Evolutionary conservation across 1,284 basidiomycete genomes (phyloP).

Genomic region (Sporisorium exsertum): DNA sequence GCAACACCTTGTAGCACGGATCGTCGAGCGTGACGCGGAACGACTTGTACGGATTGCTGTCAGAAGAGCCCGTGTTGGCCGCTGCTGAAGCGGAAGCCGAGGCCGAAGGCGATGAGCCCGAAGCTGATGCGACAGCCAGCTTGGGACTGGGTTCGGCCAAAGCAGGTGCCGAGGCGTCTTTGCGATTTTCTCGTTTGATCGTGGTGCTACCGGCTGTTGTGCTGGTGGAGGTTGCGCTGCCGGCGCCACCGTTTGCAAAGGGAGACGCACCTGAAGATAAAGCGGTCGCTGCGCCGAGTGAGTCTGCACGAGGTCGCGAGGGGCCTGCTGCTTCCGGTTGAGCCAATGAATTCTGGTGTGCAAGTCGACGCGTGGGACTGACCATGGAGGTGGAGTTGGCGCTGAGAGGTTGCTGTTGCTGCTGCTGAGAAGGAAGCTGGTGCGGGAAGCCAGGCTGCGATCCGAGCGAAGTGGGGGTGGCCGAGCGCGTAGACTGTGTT

Average conservation of each 20-base stretch:
- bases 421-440: conserved; percentile 14
- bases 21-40: conserved; percentile 81
- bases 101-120: conserved; percentile 9
- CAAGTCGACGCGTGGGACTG: conserved; percentile 47
- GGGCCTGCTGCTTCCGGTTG: conserved; percentile 25
- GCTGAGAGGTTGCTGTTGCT: conserved; percentile 17
- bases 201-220: conserved; percentile 5
- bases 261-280: conserved; percentile 13
- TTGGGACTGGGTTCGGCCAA: conserved; percentile 16
- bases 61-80: conserved; percentile 23
- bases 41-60: conserved; percentile 70
- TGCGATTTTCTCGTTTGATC: conserved; percentile 25
- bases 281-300: conserved; percentile 16
- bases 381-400: conserved; percentile 30
- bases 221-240: background rate
- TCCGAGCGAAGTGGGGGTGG: conserved; percentile 34
- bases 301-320: conserved; percentile 34
- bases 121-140: conserved; percentile 2
- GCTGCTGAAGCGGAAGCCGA: conserved; percentile 8
- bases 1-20: conserved; percentile 96
- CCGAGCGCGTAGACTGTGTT: conserved; percentile 35
- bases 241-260: conserved; percentile 7
- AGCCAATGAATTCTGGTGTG: conserved; percentile 35
- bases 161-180: conserved; percentile 11
- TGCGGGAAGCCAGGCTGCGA: conserved; percentile 33